phyloP scores from a whole-genome alignment of 768 basidiomycete species.

The Vishniacozyma victoriae region DNA sequence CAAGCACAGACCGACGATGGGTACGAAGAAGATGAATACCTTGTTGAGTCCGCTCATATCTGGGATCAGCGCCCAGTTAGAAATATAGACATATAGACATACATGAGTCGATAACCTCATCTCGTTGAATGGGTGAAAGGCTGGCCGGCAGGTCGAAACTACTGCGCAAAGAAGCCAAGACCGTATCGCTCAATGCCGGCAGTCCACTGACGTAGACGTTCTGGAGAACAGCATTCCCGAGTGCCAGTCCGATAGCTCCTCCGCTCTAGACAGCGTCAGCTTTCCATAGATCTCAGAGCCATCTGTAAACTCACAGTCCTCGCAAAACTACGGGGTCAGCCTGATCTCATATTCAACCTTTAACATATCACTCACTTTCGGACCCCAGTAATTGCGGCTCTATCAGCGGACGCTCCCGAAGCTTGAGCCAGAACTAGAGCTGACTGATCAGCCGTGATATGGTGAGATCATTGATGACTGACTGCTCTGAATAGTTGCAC shows the following conservation, averaged over 20 bases:
- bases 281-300: background rate
- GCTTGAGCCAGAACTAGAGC: conserved; percentile 34
- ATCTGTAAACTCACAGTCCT: conserved; percentile 7
- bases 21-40: conserved; percentile 36
- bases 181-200: conserved; percentile 8
- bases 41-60: conserved; percentile 27
- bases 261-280: conserved; percentile 22
- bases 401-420: conserved; percentile 18
- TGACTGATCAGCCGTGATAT: conserved; percentile 1
- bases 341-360: too few relatives aligned
- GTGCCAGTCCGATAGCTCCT: conserved; percentile 38
- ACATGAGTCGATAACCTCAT: too few relatives aligned
- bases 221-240: conserved; percentile 33
- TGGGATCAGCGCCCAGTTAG: background rate
- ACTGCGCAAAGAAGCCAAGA: too few relatives aligned
- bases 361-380: conserved; percentile 10
- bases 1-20: conserved; percentile 28
- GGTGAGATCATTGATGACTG: background rate
- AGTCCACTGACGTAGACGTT: conserved; percentile 24
- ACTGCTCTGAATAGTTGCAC: conserved; percentile 33
- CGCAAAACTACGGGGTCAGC: conserved; percentile 7
- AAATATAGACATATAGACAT: background rate
- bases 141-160: too few relatives aligned
- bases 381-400: conserved; percentile 34
- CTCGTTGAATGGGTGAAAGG: too few relatives aligned